phyloP scores from a whole-genome alignment of 163 green algal species.

The Scenedesmus sp. region DNA sequence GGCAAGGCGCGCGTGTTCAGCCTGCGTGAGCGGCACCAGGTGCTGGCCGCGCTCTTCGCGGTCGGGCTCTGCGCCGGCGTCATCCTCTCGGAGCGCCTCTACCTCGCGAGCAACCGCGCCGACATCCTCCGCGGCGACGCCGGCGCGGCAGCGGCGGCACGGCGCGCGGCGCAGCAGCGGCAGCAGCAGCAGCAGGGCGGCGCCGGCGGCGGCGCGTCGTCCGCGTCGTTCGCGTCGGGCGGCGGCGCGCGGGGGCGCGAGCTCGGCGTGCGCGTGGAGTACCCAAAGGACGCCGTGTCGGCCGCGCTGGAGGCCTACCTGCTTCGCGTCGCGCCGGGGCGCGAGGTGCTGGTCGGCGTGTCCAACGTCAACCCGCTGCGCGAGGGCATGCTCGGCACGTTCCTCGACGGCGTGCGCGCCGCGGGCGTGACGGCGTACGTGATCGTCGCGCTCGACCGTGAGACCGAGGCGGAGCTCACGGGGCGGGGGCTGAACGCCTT shows the following conservation, averaged over 20 bases:
- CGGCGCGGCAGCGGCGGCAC: neutral
- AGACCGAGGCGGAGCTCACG: constrained; percentile 64
- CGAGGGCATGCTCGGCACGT: constrained; percentile 78
- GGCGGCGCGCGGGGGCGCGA: no score
- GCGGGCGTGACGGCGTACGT: constrained; percentile 75
- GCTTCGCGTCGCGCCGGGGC: constrained; percentile 53
- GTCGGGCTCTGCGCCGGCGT: constrained; percentile 74
- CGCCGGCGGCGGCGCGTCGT: neutral
- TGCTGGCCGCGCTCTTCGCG: constrained; percentile 60
- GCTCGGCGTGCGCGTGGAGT: neutral
- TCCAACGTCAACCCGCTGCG: constrained; percentile 82
- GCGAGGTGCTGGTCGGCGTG: constrained; percentile 66
- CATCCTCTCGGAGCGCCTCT: constrained; percentile 72
- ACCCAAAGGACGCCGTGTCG: constrained; percentile 26
- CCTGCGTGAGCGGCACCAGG: constrained; percentile 25
- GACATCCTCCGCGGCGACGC: constrained; percentile 23
- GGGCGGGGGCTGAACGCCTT: constrained; percentile 58
- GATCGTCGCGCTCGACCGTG: constrained; percentile 85
- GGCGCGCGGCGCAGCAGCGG: no score
- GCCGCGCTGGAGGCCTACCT: constrained; percentile 53
- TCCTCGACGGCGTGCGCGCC: constrained; percentile 64
- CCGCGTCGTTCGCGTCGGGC: no score
- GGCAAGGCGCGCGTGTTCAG: constrained; percentile 21
- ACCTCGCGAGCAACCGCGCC: constrained; percentile 61
- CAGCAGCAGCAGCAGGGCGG: neutral